Conservation (phyloP, 2,329 filamentous ascomycete species). For the Sclerotinia trifoliorum region DNA sequence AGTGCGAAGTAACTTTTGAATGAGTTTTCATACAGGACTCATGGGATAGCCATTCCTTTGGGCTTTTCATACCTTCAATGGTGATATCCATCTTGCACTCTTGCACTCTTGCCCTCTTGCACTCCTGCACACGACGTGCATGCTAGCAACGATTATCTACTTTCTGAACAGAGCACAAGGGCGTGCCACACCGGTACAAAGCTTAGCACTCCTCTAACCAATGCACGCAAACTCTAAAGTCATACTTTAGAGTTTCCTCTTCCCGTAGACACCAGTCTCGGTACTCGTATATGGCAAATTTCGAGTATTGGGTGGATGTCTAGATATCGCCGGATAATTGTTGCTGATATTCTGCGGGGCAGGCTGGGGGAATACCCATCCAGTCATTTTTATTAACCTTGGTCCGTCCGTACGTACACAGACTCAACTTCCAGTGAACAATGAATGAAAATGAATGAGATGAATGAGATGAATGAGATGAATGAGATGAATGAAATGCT, state of each 20-base stretch:
- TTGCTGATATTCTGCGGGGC: constrained; percentile 3
- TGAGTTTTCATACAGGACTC: background rate
- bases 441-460: too few species aligned
- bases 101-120: too few species aligned
- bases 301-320: background rate
- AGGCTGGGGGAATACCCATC: background rate
- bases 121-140: background rate
- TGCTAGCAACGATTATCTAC: background rate
- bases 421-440: too few species aligned
- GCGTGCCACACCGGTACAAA: background rate
- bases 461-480: too few species aligned
- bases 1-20: background rate
- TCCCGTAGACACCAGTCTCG: background rate
- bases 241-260: background rate
- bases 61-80: background rate
- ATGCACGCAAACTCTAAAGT: constrained; percentile 6
- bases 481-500: too few species aligned
- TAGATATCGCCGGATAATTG: background rate
- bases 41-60: background rate
- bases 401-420: too few species aligned
- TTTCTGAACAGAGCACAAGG: background rate
- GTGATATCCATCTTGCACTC: background rate
- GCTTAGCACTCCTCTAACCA: background rate
- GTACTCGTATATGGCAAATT: background rate
- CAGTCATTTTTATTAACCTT: too few species aligned